Evolutionary conservation across 2,329 filamentous ascomycete genomes (phyloP).

Genomic region (Aspergillus nomiae): DNA sequence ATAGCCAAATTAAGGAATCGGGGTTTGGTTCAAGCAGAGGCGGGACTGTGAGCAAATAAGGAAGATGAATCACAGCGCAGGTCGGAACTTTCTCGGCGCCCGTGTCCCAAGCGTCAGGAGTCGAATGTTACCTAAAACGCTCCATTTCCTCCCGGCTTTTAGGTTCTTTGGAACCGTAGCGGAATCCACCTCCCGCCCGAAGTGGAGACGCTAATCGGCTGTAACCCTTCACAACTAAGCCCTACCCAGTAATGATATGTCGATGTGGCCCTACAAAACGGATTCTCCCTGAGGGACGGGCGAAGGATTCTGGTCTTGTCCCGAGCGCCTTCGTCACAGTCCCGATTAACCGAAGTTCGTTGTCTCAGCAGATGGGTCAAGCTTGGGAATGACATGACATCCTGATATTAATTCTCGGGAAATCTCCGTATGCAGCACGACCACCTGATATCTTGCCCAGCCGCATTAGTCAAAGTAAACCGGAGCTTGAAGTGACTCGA

Average conservation of each 20-base stretch:
- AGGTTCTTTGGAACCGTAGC: constrained; percentile 1
- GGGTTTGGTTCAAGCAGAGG: not conserved
- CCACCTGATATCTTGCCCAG: not conserved
- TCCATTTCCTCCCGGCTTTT: not conserved
- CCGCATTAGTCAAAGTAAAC: not conserved
- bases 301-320: not conserved
- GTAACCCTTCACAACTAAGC: not conserved
- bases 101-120: not conserved
- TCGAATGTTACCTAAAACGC: constrained; percentile 1
- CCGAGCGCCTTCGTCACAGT: not conserved
- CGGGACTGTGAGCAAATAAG: not conserved
- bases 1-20: not conserved
- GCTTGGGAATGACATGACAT: not conserved
- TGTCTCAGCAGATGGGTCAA: not conserved
- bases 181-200: constrained; percentile 7
- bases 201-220: not conserved
- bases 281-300: not conserved
- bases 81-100: not conserved
- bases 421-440: not conserved
- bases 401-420: not conserved
- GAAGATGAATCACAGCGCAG: not conserved
- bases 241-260: not conserved
- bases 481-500: not conserved
- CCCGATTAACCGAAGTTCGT: not conserved
- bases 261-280: not conserved